Evolutionary conservation across 441 rosid species (phyloP).

Genomic region (Gossypium gossypioides): DNA sequence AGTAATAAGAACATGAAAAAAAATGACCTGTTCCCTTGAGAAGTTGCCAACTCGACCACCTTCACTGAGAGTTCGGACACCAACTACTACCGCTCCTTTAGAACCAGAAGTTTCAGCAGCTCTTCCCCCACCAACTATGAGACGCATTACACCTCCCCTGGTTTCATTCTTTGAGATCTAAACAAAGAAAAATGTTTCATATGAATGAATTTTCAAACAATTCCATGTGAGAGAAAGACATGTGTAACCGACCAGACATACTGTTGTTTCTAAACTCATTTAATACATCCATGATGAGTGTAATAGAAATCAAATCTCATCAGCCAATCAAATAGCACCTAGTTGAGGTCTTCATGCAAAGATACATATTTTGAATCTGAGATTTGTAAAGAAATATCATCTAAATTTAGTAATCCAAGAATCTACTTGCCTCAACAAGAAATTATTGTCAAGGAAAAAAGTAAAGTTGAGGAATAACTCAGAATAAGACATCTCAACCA

Average conservation of each 20-base stretch:
- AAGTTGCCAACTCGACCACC: conserved; percentile 98
- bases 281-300: conserved; percentile 11
- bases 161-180: conserved; percentile 81
- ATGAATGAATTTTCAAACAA: conserved; percentile 9
- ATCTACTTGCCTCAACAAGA: background rate
- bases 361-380: background rate
- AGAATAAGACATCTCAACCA: background rate
- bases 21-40: conserved; percentile 89
- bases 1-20: conserved; percentile 5
- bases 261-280: conserved; percentile 5
- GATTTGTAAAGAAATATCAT: background rate
- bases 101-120: conserved; percentile 77
- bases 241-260: background rate
- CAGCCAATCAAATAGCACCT: background rate
- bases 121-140: conserved; percentile 99
- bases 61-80: conserved; percentile 98
- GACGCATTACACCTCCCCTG: conserved; percentile 95
- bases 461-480: background rate
- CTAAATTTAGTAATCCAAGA: background rate
- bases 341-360: background rate
- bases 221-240: background rate
- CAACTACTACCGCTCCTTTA: conserved; percentile 91
- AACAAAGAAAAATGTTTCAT: conserved; percentile 8
- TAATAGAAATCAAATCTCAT: background rate
- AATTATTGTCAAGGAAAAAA: background rate